These are phyloP conservation scores for Malania oleifera DNA, from an alignment of 164 flowering plant genomes.

Conservation along the genomic window DNA sequence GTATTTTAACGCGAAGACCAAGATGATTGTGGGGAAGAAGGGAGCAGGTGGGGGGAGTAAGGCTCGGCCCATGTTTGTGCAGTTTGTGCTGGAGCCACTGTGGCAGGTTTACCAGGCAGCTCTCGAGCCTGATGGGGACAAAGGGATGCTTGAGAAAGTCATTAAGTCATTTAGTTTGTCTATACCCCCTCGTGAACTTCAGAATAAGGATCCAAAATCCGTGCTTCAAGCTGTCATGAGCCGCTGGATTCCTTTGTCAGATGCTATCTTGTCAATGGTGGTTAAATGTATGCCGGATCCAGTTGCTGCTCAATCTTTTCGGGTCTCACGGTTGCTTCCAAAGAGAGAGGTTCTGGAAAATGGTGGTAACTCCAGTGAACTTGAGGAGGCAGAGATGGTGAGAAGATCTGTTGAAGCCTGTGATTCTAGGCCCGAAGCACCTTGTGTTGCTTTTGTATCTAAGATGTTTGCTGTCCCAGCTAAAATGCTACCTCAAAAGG, in stretches of 20 bases:
- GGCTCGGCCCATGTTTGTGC: conserved; percentile 80
- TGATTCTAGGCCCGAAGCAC: conserved; percentile 64
- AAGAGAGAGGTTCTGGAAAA: conserved; percentile 40
- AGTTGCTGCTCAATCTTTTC: conserved; percentile 55
- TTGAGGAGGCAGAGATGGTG: conserved; percentile 63
- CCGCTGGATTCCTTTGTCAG: conserved; percentile 90
- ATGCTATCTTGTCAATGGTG: conserved; percentile 78
- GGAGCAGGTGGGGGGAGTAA: conserved; percentile 43
- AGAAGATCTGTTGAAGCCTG: conserved; percentile 76
- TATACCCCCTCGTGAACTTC: conserved; percentile 71
- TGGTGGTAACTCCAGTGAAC: conserved; percentile 31
- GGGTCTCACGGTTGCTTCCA: conserved; percentile 69
- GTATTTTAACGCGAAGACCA: conserved; percentile 62
- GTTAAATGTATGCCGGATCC: conserved; percentile 82
- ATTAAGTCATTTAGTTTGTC: conserved; percentile 57
- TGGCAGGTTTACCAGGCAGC: conserved; percentile 77
- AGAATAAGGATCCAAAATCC: conserved; percentile 74
- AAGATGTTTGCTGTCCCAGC: conserved; percentile 90
- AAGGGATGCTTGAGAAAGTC: conserved; percentile 62
- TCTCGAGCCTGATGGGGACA: conserved; percentile 58
- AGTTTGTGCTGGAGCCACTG: conserved; percentile 80
- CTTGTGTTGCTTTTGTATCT: conserved; percentile 86
- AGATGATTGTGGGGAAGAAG: conserved; percentile 82
- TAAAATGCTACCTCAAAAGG: conserved; percentile 69
- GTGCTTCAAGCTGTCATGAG: conserved; percentile 82